Evolutionary conservation across 2,329 filamentous ascomycete genomes (phyloP).

Genomic region (Fusarium foetens): DNA sequence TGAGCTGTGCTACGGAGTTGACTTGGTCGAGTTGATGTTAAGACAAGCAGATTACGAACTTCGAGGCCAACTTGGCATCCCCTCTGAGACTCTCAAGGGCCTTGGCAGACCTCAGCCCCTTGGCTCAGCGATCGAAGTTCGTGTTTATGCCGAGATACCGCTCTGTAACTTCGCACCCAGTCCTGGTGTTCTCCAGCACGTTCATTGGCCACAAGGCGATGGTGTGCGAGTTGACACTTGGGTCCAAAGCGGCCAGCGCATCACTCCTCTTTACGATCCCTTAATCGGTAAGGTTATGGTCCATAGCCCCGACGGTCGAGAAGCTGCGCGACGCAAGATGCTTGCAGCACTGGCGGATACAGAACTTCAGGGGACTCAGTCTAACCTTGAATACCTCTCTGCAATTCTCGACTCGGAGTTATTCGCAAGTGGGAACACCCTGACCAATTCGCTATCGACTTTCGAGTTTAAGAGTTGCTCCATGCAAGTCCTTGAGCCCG

Average conservation of each 20-base stretch:
- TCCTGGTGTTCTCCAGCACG: neutral
- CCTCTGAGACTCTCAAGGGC: neutral
- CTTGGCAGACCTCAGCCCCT: neutral
- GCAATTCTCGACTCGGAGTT: neutral
- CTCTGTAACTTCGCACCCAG: neutral
- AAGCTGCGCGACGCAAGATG: neutral
- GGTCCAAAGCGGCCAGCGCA: neutral
- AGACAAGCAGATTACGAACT: constrained; percentile 46
- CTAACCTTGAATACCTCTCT: neutral
- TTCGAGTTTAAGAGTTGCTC: neutral
- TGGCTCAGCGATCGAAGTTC: neutral
- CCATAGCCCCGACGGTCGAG: neutral
- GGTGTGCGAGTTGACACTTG: neutral
- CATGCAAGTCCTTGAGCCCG: neutral
- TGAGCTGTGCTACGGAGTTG: constrained; percentile 78
- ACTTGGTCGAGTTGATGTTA: constrained; percentile 69
- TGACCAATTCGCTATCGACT: neutral
- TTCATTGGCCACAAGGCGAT: neutral
- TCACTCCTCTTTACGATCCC: neutral
- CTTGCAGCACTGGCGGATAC: neutral
- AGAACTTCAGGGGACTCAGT: neutral
- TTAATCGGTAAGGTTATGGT: constrained; percentile 18
- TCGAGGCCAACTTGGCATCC: constrained; percentile 12
- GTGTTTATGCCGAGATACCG: neutral
- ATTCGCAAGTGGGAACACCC: neutral